These are phyloP conservation scores for Saccharomyces hybrid DNA, from an alignment of 1,139 yeast genomes.

Conservation along the genomic window DNA sequence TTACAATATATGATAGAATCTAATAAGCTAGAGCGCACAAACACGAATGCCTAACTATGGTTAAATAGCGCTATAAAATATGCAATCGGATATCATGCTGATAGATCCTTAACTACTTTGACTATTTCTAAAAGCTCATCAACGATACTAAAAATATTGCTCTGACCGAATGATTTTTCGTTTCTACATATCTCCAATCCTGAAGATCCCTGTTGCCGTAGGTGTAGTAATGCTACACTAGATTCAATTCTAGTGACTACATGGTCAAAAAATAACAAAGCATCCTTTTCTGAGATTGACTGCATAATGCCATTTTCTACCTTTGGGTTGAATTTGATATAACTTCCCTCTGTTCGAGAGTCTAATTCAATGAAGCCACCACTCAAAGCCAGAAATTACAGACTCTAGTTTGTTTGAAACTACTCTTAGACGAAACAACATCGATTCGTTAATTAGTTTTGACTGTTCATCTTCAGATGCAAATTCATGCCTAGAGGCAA, in stretches of 20 bases:
- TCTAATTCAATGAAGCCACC: constrained; percentile 19
- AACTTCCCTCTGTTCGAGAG: constrained; percentile 1
- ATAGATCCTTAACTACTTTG: background rate
- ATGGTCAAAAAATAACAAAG: constrained; percentile 27
- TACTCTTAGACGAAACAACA: constrained; percentile 21
- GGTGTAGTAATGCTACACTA: constrained; percentile 21
- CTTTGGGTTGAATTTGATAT: constrained; percentile 9
- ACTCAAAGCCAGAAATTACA: constrained; percentile 21
- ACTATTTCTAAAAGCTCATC: constrained; percentile 11
- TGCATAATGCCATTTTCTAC: constrained; percentile 16
- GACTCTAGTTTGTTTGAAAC: constrained; percentile 23
- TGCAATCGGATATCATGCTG: background rate
- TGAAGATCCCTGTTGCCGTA: constrained; percentile 23
- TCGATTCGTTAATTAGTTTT: constrained; percentile 21
- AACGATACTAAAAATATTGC: constrained; percentile 20
- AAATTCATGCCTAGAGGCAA: constrained; percentile 47
- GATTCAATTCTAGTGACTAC: constrained; percentile 30
- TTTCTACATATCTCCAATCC: constrained; percentile 18
- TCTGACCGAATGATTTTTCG: constrained; percentile 11
- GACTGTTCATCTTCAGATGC: constrained; percentile 21
- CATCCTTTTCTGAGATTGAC: constrained; percentile 20
- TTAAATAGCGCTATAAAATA: background rate
- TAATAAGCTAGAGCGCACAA: background rate
- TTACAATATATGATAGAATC: no score
- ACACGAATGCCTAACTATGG: background rate